These are phyloP conservation scores for Escallonia rubra DNA, from an alignment of 129 eudicot species.

Conservation along the genomic window DNA sequence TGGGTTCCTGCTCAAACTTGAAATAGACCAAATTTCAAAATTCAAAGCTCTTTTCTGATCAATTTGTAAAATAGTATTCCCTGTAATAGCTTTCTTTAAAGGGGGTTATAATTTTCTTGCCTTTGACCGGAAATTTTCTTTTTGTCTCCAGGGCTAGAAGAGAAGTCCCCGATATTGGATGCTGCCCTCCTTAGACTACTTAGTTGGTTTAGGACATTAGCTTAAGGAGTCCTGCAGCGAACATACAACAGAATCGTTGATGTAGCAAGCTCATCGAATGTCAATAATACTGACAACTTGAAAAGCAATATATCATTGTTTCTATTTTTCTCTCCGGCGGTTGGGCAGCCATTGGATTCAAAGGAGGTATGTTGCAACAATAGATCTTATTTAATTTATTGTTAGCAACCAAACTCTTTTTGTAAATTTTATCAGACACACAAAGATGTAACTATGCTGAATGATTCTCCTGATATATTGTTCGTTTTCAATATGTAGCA, in stretches of 20 bases:
- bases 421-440: neutral
- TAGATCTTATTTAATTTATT: neutral
- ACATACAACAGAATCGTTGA: neutral
- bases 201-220: constrained; percentile 90
- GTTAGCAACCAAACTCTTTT: neutral
- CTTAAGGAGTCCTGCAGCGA: constrained; percentile 27
- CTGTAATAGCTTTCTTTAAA: neutral
- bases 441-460: too few relatives aligned
- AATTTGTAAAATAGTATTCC: neutral
- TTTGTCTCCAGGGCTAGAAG: constrained; percentile 57
- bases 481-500: too few relatives aligned
- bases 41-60: neutral
- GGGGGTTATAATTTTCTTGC: neutral
- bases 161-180: constrained; percentile 67
- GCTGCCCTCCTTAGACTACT: constrained; percentile 82
- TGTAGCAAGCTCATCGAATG: neutral
- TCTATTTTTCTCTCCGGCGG: neutral
- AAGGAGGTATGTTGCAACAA: neutral
- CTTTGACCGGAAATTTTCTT: neutral
- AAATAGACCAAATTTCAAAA: neutral
- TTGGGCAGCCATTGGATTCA: neutral
- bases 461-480: too few relatives aligned
- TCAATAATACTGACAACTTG: neutral
- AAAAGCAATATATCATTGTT: neutral
- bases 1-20: neutral